Evolutionary conservation across 1,139 yeast genomes (phyloP).

Genomic region (Kazachstania sp.): DNA sequence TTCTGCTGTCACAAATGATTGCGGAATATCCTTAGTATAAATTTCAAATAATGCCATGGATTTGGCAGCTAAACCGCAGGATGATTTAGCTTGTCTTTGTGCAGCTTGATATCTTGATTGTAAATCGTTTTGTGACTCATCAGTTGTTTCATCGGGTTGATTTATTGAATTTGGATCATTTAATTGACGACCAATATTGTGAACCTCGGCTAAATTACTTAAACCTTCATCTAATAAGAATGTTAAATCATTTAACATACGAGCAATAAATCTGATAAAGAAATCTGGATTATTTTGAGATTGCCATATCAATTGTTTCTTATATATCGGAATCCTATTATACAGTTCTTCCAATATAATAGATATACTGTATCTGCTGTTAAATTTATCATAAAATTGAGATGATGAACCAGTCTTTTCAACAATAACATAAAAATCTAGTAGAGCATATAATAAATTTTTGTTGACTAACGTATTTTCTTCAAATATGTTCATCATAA

Average conservation of each 20-base stretch:
- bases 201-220: slow-evolving; percentile 69
- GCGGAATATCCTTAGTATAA: slow-evolving; percentile 80
- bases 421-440: slow-evolving; percentile 87
- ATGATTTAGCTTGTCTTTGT: slow-evolving; percentile 72
- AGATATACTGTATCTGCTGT: slow-evolving; percentile 79
- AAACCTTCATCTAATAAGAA: slow-evolving; percentile 86
- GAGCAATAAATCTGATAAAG: slow-evolving; percentile 83
- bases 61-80: slow-evolving; percentile 75
- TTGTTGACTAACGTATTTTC: slow-evolving; percentile 53
- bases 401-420: slow-evolving; percentile 94
- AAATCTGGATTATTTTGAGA: slow-evolving; percentile 64
- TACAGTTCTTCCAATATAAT: slow-evolving; percentile 76
- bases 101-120: slow-evolving; percentile 47
- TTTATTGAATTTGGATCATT: slow-evolving; percentile 1
- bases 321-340: slow-evolving; percentile 55
- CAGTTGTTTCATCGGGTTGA: slow-evolving; percentile 35
- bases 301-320: slow-evolving; percentile 59
- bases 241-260: slow-evolving; percentile 91
- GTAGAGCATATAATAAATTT: slow-evolving; percentile 68
- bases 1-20: slow-evolving; percentile 79
- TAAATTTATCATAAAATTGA: slow-evolving; percentile 93
- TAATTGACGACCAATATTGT: slow-evolving; percentile 55
- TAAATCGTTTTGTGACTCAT: slow-evolving; percentile 44
- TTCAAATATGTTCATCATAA: slow-evolving; percentile 57
- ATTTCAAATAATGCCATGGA: slow-evolving; percentile 71